phyloP scores from a whole-genome alignment of 208 protist species.

The Leishmania turanica region DNA sequence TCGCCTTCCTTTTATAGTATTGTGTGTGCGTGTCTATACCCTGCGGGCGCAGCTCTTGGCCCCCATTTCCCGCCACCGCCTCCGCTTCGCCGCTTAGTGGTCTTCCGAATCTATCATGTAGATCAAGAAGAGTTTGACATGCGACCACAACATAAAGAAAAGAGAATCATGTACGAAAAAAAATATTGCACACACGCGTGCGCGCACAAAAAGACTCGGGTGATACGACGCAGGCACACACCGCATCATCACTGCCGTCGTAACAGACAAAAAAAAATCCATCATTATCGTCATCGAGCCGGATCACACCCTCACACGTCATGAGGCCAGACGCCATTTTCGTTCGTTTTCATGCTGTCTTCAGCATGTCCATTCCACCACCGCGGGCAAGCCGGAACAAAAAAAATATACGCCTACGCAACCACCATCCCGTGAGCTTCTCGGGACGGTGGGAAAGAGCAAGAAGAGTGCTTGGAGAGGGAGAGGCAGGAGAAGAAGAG shows the following conservation, averaged over 20 bases:
- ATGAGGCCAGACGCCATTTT: background rate
- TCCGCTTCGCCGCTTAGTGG: background rate
- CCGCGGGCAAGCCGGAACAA: no score
- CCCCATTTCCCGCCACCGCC: background rate
- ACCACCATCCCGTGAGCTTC: no score
- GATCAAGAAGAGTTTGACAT: background rate
- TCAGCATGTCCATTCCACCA: background rate
- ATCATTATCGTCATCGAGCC: background rate
- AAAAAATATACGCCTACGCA: no score
- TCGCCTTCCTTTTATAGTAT: background rate
- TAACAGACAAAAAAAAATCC: background rate
- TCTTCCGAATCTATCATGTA: conserved; percentile 1
- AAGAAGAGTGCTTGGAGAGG: background rate
- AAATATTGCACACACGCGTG: background rate
- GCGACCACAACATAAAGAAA: background rate
- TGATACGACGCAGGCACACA: background rate
- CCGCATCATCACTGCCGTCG: background rate
- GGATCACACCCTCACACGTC: background rate
- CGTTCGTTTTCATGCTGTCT: background rate
- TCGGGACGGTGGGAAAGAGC: background rate
- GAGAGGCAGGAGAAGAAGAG: background rate
- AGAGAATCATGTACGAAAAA: background rate
- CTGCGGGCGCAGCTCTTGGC: background rate
- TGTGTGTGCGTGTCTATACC: background rate
- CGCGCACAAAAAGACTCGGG: background rate